Evolutionary conservation across 345 rosid genomes (phyloP), one percentile per base, ranked within the genome.

Genomic region (Corchorus capsularis): DNA sequence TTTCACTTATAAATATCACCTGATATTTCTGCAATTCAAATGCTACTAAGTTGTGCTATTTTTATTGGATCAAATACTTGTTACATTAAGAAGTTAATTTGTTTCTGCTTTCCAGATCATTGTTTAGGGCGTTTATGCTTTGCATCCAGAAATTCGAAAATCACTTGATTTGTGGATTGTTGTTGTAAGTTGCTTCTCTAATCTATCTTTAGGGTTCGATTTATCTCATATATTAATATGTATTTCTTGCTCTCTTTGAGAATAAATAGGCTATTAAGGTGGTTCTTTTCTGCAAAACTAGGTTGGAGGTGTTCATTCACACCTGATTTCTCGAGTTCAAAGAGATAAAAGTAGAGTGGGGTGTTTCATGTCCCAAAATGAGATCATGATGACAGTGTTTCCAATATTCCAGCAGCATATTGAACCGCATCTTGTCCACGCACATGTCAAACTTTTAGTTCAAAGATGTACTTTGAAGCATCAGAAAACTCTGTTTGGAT

Each of bases 221-320:
- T 74, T 62, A 83, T 62, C 41, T 69, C 20, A 37, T 67, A 37
- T 60, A n/a, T 60, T 63, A 17, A 65, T 68, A 1, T 22, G 37
- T 83, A 52, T 71, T 77, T 73, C 64, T 72, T 66, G 63, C 74
- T 35, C 41, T 63, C 52, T 62, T 47, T 39, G 70, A 20, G 56
- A 46, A 41, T 16, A 56, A 6, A 67, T 54, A 16, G 41, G 53
- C 14, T 57, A 22, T 43, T 57, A 43, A 69, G 22, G 75, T 68
- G 74, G 53, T 61, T 72, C 53, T 20, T 57, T 61, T 80, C 68
- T 72, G 72, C 35, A 61, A 83, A 78, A 85, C 62, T 88, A 96
- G 99, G 98, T 96, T 85, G 99, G 99, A 71, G 98, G 99, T 82
- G 98, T 96, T 75, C 97, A 96, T 88, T 96, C 99, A 60, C 99